Evolutionary conservation across 179 eudicot genomes (phyloP).

Genomic region (Gypsophila paniculata): DNA sequence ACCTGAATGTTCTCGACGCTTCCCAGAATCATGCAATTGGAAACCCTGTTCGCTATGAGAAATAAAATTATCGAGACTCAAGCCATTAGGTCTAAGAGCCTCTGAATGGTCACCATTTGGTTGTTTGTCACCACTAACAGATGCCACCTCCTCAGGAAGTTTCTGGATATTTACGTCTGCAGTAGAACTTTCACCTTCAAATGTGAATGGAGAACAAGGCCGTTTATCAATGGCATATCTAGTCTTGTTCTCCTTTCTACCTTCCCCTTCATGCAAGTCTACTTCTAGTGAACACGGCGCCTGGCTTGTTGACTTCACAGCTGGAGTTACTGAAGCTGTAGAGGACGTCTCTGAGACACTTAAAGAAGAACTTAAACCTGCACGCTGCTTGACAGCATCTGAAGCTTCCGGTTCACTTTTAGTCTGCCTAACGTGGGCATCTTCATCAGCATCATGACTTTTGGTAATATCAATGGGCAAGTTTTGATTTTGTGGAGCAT

Average conservation of each 20-base stretch:
- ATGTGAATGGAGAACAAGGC: conserved; percentile 24
- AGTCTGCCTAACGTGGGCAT: conserved; percentile 23
- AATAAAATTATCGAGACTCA: conserved; percentile 30
- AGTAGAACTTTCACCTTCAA: conserved; percentile 25
- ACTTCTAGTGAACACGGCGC: conserved; percentile 15
- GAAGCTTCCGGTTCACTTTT: conserved; percentile 34
- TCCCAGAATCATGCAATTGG: conserved; percentile 30
- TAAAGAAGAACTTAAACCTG: conserved; percentile 23
- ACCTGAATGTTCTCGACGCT: conserved; percentile 32
- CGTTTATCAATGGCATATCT: conserved; percentile 22
- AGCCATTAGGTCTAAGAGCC: conserved; percentile 29
- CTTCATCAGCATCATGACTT: conserved; percentile 32
- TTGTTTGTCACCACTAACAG: conserved; percentile 35
- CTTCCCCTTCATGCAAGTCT: conserved; percentile 20
- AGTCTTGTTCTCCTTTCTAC: conserved; percentile 5
- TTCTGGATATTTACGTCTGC: conserved; percentile 32
- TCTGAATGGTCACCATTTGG: conserved; percentile 28
- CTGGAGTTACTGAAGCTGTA: conserved; percentile 16
- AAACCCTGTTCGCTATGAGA: conserved; percentile 28
- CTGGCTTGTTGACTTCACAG: conserved; percentile 24
- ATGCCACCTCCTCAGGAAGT: conserved; percentile 37
- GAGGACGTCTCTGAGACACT: conserved; percentile 32
- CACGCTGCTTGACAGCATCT: conserved; percentile 32
- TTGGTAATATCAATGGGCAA: conserved; percentile 37
- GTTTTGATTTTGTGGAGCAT: conserved; percentile 23